Evolutionary conservation across 495 filamentous ascomycete species (phyloP), one percentile per base, ranked within the genome.

Genomic region (Aspergillus mulundensis): DNA sequence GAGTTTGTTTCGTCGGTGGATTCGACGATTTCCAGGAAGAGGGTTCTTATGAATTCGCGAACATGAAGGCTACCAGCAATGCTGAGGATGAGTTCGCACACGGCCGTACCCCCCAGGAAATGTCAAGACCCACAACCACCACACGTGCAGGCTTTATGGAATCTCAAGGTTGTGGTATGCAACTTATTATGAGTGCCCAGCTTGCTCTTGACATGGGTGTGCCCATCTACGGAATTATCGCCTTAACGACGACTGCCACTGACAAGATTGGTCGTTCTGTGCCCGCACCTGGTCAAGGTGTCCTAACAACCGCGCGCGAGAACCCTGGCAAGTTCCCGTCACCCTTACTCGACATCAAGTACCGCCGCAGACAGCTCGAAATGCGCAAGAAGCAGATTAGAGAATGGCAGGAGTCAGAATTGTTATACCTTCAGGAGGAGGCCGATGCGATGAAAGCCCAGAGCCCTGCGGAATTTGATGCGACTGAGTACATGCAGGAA

Each of bases 21-120:
- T 96, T 97, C 68, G 94, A 99, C 76, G 94, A 99, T 74, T 97
- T 99, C 81, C 91, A 95, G 61, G 94, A 99, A 74, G 94, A 99
- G 76, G 94, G 95, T 49, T 97, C 94, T 5, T 97, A 96, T 62
- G 94, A 99, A 72, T 99, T 99, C 67, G 94, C 94, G 79, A 99
- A 99, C 76, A 99, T 99, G 94, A 95, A 95, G 73, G 94, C 94
- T 30, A 99, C 94, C 41, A 95, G 89, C 80, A 99, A 97, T 62
- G 90, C 92, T 21, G 87, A 96, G 50, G 91, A 97, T 57, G 94
- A 97, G 66, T 89, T 97, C 64, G 91, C 88, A 7, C 93, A 97
- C 62, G 94, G 94, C 32, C 88, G 94, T 59, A 96, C 94, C 32
- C 95, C 94, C 0, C 84, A 84, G 66, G 94, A 99, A 76, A 99